phyloP scores from a whole-genome alignment of 768 basidiomycete genomes.

The Tulasnella sp. region DNA sequence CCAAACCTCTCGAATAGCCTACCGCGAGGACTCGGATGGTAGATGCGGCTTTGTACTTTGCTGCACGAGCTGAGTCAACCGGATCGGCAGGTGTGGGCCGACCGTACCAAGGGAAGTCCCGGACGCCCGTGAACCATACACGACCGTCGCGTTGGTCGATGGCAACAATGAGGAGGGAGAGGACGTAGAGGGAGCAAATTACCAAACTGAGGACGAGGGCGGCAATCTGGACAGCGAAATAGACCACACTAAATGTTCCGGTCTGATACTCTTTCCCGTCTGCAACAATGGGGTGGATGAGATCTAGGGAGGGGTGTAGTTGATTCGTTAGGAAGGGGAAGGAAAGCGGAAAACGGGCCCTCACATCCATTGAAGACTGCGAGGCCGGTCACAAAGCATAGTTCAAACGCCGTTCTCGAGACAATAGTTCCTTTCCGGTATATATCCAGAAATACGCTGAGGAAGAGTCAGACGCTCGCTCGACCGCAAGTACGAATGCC shows the following conservation, averaged over 20 bases:
- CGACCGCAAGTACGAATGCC: not conserved
- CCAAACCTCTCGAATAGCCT: slow-evolving; percentile 6
- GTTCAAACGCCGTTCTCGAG: not conserved
- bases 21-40: not conserved
- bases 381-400: not conserved
- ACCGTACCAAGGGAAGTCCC: slow-evolving; percentile 9
- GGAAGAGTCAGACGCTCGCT: not conserved
- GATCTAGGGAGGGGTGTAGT: not conserved
- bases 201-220: not conserved
- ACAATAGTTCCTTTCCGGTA: slow-evolving; percentile 4
- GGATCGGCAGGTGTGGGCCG: slow-evolving; percentile 1
- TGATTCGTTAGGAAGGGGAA: too few species aligned
- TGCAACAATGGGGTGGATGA: not conserved
- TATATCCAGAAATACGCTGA: slow-evolving; percentile 7
- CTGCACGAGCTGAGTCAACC: not conserved
- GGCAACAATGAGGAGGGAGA: not conserved
- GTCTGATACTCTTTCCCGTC: not conserved
- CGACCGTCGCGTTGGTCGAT: not conserved
- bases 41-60: not conserved
- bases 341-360: not conserved
- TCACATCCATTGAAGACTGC: not conserved
- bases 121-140: not conserved
- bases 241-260: slow-evolving; percentile 11
- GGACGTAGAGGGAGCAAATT: not conserved
- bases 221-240: slow-evolving; percentile 9